Percentiles rank a stretch among this genome's conserved stretches.
Evolutionary conservation across 2,329 filamentous ascomycete genomes (phyloP).

Genomic region (Penicillium expansum): DNA sequence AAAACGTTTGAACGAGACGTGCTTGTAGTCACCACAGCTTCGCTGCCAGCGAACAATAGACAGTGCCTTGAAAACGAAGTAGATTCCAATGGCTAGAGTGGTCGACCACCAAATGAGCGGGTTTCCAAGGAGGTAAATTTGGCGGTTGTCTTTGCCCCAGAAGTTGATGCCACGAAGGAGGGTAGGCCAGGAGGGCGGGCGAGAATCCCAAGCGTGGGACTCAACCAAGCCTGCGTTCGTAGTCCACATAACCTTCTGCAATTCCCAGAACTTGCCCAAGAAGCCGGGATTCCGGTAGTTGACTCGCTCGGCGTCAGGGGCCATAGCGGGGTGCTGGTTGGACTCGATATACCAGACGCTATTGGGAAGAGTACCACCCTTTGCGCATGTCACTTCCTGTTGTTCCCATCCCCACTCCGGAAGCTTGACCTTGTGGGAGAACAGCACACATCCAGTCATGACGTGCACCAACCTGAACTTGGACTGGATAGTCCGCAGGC

Average conservation of each 20-base stretch:
- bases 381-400: conserved; percentile 97
- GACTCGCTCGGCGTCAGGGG: conserved; percentile 78
- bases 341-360: conserved; percentile 95
- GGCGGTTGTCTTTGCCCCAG: conserved; percentile 90
- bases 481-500: conserved; percentile 88
- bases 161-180: conserved; percentile 97
- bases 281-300: conserved; percentile 95
- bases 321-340: conserved; percentile 79
- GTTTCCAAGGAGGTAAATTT: conserved; percentile 96
- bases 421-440: conserved; percentile 98
- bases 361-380: conserved; percentile 87
- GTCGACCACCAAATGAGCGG: conserved; percentile 93
- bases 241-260: conserved; percentile 98
- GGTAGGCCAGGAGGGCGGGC: conserved; percentile 88
- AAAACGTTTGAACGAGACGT: conserved; percentile 86
- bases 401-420: conserved; percentile 98
- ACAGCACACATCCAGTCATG: conserved; percentile 94
- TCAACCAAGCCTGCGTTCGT: conserved; percentile 96
- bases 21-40: conserved; percentile 80
- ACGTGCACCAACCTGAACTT: conserved; percentile 94
- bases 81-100: conserved; percentile 72
- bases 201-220: conserved; percentile 96
- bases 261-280: conserved; percentile 95
- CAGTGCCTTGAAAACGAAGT: conserved; percentile 80
- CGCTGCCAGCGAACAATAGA: conserved; percentile 92